phyloP scores from a whole-genome alignment of 164 flowering plant species.

The Stephania cephalantha region DNA sequence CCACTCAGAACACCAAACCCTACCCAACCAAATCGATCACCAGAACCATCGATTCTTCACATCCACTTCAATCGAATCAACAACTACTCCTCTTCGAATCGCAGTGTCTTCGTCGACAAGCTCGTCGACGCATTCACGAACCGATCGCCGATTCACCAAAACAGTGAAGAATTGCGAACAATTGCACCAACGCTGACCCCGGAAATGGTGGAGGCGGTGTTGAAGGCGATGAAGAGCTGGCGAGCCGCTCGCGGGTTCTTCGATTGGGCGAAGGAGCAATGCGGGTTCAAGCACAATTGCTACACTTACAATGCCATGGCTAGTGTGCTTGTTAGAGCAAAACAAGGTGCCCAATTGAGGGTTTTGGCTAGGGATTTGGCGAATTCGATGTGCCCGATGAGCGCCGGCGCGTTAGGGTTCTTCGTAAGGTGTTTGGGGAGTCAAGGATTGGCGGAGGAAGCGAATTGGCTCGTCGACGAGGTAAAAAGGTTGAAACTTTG shows the following conservation, averaged over 20 bases:
- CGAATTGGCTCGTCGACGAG: slow-evolving; percentile 51
- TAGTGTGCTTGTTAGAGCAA: slow-evolving; percentile 49
- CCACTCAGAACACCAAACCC: slow-evolving; percentile 6
- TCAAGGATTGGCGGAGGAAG: slow-evolving; percentile 59
- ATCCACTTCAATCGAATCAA: neutral
- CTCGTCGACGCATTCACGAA: slow-evolving; percentile 44
- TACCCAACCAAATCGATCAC: slow-evolving; percentile 2
- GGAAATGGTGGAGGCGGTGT: slow-evolving; percentile 47
- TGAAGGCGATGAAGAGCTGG: slow-evolving; percentile 50
- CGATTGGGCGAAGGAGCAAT: slow-evolving; percentile 59
- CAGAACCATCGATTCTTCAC: neutral
- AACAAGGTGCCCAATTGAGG: slow-evolving; percentile 45
- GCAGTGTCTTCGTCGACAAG: slow-evolving; percentile 8
- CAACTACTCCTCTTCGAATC: neutral
- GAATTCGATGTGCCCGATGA: slow-evolving; percentile 37
- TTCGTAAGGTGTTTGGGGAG: slow-evolving; percentile 69
- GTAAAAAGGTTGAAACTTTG: slow-evolving; percentile 42
- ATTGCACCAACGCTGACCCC: slow-evolving; percentile 41
- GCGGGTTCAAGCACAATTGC: slow-evolving; percentile 47
- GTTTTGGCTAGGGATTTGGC: slow-evolving; percentile 35
- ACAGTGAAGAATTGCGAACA: slow-evolving; percentile 26
- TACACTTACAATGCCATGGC: slow-evolving; percentile 85
- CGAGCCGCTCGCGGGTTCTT: slow-evolving; percentile 48
- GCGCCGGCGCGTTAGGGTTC: slow-evolving; percentile 71
- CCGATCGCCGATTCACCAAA: slow-evolving; percentile 18